Evolutionary conservation across 2,329 filamentous ascomycete species (phyloP).

Genomic region (Dichotomopilus funicola): DNA sequence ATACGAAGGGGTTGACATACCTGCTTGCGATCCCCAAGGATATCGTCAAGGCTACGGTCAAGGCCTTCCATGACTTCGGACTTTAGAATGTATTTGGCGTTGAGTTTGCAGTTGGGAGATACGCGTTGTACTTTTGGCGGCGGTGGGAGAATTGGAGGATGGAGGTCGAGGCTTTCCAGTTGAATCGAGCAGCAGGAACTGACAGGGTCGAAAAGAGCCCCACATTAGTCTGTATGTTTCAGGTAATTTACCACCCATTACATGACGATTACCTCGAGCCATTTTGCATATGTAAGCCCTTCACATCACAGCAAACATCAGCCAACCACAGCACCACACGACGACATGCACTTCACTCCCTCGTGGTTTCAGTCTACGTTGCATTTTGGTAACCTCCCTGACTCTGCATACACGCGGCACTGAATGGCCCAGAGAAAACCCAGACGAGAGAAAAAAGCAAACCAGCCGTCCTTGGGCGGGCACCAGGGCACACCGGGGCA

Average conservation of each 20-base stretch:
- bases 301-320: not conserved
- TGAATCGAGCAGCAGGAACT: not conserved
- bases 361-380: conserved; percentile 24
- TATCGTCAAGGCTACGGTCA: conserved; percentile 51
- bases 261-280: too few species aligned
- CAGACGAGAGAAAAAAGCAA: conserved; percentile 17
- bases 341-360: conserved; percentile 1
- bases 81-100: too few species aligned
- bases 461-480: conserved; percentile 23
- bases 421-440: conserved; percentile 19
- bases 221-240: not conserved
- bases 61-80: conserved; percentile 30
- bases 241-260: not conserved
- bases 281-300: not conserved
- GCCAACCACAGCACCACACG: not conserved
- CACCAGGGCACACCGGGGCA: conserved; percentile 12
- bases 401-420: conserved; percentile 25
- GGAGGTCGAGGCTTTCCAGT: conserved; percentile 1
- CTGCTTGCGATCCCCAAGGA: conserved; percentile 42
- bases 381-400: conserved; percentile 25
- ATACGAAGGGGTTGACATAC: conserved; percentile 14
- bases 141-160: not conserved
- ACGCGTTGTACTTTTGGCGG: not conserved
- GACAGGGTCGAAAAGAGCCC: not conserved
- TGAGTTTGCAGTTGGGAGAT: not conserved